Conservation (phyloP, 345 rosid species). For the Brassica juncea region DNA sequence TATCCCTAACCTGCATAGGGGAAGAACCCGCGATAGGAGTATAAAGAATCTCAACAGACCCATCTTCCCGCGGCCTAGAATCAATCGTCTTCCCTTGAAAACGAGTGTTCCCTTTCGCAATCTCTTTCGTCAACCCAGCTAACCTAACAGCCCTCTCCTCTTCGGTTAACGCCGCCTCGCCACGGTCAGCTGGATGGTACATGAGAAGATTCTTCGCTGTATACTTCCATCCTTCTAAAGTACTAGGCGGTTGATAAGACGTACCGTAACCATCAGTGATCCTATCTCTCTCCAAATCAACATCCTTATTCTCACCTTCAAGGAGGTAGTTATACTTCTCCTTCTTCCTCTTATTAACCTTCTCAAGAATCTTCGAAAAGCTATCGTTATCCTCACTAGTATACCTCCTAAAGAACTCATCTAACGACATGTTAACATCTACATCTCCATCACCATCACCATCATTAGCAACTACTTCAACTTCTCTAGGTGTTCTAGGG, state of each 20-base stretch:
- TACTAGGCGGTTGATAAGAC: constrained; percentile 84
- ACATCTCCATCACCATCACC: constrained; percentile 45
- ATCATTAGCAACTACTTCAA: constrained; percentile 39
- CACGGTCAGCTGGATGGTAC: constrained; percentile 92
- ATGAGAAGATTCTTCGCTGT: constrained; percentile 87
- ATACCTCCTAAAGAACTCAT: constrained; percentile 79
- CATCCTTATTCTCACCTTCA: constrained; percentile 60
- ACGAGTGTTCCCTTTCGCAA: constrained; percentile 65
- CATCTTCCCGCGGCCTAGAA: constrained; percentile 80
- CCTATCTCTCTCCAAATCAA: constrained; percentile 58
- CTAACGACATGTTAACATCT: constrained; percentile 63
- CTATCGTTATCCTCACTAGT: constrained; percentile 96
- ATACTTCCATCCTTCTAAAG: constrained; percentile 88
- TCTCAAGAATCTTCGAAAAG: constrained; percentile 78
- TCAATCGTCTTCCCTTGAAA: constrained; percentile 91
- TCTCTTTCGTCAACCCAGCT: constrained; percentile 74
- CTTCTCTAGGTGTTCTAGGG: constrained; percentile 51
- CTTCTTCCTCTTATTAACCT: constrained; percentile 86
- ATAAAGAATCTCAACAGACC: constrained; percentile 74
- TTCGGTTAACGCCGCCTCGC: constrained; percentile 78
- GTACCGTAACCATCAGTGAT: constrained; percentile 96
- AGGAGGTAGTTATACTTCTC: constrained; percentile 65
- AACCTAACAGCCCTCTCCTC: constrained; percentile 73
- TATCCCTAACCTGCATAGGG: constrained; percentile 69
- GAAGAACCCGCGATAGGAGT: constrained; percentile 77